These are phyloP conservation scores for Cadophora luteo-olivacea DNA, from an alignment of 2,329 filamentous ascomycete species.

Conservation along the genomic window DNA sequence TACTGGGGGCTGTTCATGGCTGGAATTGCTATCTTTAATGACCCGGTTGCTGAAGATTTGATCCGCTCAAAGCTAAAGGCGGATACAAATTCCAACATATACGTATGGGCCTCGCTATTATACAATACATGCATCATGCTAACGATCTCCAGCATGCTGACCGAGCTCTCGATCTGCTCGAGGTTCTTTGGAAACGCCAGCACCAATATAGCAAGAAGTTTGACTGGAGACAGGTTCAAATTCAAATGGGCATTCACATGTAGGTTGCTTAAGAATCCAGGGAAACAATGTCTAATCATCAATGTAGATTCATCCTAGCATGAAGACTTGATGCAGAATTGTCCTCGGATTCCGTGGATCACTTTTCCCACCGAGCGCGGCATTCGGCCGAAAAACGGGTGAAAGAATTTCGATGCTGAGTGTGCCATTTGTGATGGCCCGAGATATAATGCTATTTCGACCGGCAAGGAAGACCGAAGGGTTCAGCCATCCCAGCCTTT, in stretches of 20 bases:
- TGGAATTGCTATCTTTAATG: conserved; percentile 40
- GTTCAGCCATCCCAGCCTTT: too few relatives aligned
- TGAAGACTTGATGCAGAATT: conserved; percentile 19
- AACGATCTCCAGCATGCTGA: conserved; percentile 39
- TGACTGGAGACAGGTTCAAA: conserved; percentile 43
- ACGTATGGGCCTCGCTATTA: conserved; percentile 32
- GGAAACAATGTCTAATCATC: conserved; percentile 4
- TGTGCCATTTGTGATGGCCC: neutral
- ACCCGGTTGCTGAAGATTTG: conserved; percentile 38
- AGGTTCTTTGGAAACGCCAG: conserved; percentile 43
- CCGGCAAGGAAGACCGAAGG: too few relatives aligned
- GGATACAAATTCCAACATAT: conserved; percentile 40
- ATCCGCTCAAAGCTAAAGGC: conserved; percentile 40
- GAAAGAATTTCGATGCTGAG: neutral
- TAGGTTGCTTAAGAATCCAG: conserved; percentile 23
- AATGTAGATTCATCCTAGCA: conserved; percentile 36
- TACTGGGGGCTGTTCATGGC: conserved; percentile 44
- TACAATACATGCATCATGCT: neutral
- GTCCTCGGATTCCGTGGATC: neutral
- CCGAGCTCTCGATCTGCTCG: conserved; percentile 40
- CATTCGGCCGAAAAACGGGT: neutral
- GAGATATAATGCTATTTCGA: too few relatives aligned
- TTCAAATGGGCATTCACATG: conserved; percentile 43
- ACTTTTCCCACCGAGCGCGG: too few relatives aligned
- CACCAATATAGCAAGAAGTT: conserved; percentile 41